Evolutionary conservation across 768 basidiomycete genomes (phyloP).

Genomic region (Punctularia strigosozonata): DNA sequence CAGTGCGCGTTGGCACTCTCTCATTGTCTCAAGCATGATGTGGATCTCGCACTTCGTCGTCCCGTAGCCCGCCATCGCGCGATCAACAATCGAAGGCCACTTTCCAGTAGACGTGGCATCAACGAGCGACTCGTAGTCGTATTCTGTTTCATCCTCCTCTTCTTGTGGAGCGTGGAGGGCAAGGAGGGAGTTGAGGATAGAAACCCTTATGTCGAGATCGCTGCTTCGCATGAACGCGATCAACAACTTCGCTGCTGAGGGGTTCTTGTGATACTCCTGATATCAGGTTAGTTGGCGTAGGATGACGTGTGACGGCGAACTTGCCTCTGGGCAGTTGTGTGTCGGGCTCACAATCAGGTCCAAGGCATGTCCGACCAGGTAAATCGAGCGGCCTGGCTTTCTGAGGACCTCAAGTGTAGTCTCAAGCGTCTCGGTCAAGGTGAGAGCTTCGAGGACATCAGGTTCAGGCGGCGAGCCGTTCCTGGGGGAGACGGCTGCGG

Average conservation of each 20-base stretch:
- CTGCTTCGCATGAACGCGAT: slow-evolving; percentile 43
- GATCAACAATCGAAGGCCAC: slow-evolving; percentile 32
- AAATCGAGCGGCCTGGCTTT: slow-evolving; percentile 28
- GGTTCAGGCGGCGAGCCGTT: slow-evolving; percentile 22
- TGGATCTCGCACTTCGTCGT: slow-evolving; percentile 32
- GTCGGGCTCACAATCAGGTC: slow-evolving; percentile 32
- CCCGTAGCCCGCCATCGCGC: slow-evolving; percentile 39
- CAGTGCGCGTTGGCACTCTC: slow-evolving; percentile 43
- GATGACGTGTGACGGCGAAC: too few species aligned
- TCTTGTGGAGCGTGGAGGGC: slow-evolving; percentile 32
- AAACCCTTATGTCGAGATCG: slow-evolving; percentile 40
- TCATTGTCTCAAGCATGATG: slow-evolving; percentile 26
- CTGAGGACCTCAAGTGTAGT: slow-evolving; percentile 32
- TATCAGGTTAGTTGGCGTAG: too few species aligned
- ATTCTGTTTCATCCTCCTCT: slow-evolving; percentile 30
- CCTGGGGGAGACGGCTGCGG: slow-evolving; percentile 29
- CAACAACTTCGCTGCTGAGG: slow-evolving; percentile 34
- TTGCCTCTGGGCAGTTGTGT: slow-evolving; percentile 32
- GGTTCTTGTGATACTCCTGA: slow-evolving; percentile 30
- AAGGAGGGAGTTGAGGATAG: slow-evolving; percentile 42
- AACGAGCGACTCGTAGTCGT: slow-evolving; percentile 40
- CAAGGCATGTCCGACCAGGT: slow-evolving; percentile 40
- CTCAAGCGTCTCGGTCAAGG: slow-evolving; percentile 21
- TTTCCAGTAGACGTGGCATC: slow-evolving; percentile 25
- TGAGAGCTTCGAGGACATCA: slow-evolving; percentile 25